Percentiles rank a stretch among this genome's conserved stretches.
phyloP scores from a whole-genome alignment of 1,139 yeast genomes.

The Scheffersomyces quercinus region DNA sequence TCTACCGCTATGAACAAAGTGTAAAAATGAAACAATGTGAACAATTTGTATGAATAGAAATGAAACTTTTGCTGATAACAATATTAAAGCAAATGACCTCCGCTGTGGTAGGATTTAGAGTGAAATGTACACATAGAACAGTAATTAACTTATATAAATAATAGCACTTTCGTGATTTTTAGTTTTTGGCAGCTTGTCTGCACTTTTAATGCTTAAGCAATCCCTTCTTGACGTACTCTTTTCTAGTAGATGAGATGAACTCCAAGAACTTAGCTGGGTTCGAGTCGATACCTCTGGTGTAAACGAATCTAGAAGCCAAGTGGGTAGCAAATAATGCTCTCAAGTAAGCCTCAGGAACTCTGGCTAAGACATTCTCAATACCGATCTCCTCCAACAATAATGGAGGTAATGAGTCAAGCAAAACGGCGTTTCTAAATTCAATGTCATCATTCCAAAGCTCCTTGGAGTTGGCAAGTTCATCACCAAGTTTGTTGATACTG shows the following conservation, averaged over 20 bases:
- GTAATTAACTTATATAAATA: too few species aligned
- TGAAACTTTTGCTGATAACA: too few species aligned
- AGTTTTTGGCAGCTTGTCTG: too few species aligned
- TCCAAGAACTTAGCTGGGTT: slow-evolving; percentile 85
- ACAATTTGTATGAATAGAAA: too few species aligned
- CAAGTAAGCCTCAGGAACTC: slow-evolving; percentile 87
- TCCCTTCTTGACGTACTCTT: slow-evolving; percentile 35
- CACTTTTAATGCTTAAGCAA: slow-evolving; percentile 19
- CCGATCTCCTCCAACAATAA: slow-evolving; percentile 73
- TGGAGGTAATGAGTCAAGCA: slow-evolving; percentile 77
- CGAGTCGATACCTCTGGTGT: slow-evolving; percentile 78
- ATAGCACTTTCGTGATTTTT: too few species aligned
- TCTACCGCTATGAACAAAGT: too few species aligned
- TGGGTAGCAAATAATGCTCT: slow-evolving; percentile 90
- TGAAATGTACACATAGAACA: too few species aligned
- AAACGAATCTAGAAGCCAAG: slow-evolving; percentile 86
- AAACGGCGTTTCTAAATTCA: slow-evolving; percentile 73
- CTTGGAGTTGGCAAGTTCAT: slow-evolving; percentile 79
- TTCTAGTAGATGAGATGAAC: slow-evolving; percentile 53
- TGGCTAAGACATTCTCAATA: slow-evolving; percentile 64
- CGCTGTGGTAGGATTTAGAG: too few species aligned
- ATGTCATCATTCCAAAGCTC: slow-evolving; percentile 85
- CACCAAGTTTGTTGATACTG: slow-evolving; percentile 86
- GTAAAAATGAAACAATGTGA: too few species aligned
- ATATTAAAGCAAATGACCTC: too few species aligned